Base-by-base conservation (phyloP, 331 rosid species). In the Malus hybrid region DNA sequence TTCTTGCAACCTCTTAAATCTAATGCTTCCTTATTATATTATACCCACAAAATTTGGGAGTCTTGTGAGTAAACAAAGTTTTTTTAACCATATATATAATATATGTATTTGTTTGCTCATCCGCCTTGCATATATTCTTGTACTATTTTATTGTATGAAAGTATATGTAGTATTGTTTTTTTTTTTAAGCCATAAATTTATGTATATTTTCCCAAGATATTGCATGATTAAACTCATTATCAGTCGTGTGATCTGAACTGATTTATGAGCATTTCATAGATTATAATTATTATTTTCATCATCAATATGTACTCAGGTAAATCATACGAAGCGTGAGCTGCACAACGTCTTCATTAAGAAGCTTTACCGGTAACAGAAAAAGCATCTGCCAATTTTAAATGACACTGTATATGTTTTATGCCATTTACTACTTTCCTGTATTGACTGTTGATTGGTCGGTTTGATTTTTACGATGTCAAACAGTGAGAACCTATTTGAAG, bases 311-410 rank as follows among this genome's bases (percentile, higher is more conserved):
- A 70, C 79, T 80, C 84, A 95, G 99, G 99, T 95, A 75, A 86
- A 92, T 81, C 91, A 95, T 77, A 83, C 97, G 1, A 95, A 88
- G 82, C 89, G 99, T 68, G 89, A 89, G 67, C 84, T 95, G 73
- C 99, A 92, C 93, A 90, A 95, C 70, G 90, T 90, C 32, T 95
- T 95, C 88, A 95, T 95, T 78, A 77, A 76, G 85, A 95, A 90
- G 86, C 93, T 95, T 73, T 95, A 95, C 86, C 85, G 99, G 99
- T 95, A 79, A 77, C 59, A 15, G 57, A 31, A 36, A 27, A 18
- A 56, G 39, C 80, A 59, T 54, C 4, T 69, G 42, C 16, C 57
- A 50, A 76, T 44, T 66, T 66, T 79, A 24, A 48, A 48, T 52
- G 46, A n/a, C 10, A 1, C 52, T 55, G 39, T 75, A 9, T 55